These are phyloP conservation scores for Pichia sp. DNA, from an alignment of 1,139 yeast genomes.

Conservation along the genomic window DNA sequence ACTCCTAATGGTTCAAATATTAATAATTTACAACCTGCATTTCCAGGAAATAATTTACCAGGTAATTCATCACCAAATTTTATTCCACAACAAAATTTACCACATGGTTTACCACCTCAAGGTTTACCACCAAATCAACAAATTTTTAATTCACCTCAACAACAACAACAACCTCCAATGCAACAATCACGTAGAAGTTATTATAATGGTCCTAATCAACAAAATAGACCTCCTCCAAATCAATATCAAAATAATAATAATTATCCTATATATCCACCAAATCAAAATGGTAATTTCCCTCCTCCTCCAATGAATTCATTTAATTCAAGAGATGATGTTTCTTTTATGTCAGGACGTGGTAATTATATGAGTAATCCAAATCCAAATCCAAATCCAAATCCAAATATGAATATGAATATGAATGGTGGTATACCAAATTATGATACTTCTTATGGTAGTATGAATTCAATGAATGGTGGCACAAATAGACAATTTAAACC, in stretches of 20 bases:
- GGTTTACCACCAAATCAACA: conserved; percentile 28
- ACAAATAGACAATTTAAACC: conserved; percentile 27
- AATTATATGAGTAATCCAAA: conserved; percentile 2
- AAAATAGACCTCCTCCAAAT: not conserved
- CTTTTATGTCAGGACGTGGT: conserved; percentile 18
- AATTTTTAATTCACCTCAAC: conserved; percentile 20
- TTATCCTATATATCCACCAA: not conserved
- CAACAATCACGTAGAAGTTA: conserved; percentile 6
- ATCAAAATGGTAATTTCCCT: not conserved
- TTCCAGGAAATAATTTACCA: conserved; percentile 10
- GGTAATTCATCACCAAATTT: conserved; percentile 26
- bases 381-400: too few species aligned
- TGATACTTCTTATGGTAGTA: conserved; percentile 15
- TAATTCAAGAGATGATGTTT: conserved; percentile 21
- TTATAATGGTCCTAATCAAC: conserved; percentile 2
- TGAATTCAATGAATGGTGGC: conserved; percentile 3
- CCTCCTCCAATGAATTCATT: conserved; percentile 10
- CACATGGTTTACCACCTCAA: conserved; percentile 30
- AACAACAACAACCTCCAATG: conserved; percentile 9
- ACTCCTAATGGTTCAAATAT: conserved; percentile 3
- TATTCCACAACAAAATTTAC: conserved; percentile 26
- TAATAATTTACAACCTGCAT: conserved; percentile 11
- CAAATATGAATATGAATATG: not conserved
- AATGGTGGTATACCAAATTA: conserved; percentile 2
- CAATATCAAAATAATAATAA: not conserved